These are phyloP conservation scores for Saccharomycopsis guyanensis DNA, from an alignment of 805 yeast species.

Conservation along the genomic window DNA sequence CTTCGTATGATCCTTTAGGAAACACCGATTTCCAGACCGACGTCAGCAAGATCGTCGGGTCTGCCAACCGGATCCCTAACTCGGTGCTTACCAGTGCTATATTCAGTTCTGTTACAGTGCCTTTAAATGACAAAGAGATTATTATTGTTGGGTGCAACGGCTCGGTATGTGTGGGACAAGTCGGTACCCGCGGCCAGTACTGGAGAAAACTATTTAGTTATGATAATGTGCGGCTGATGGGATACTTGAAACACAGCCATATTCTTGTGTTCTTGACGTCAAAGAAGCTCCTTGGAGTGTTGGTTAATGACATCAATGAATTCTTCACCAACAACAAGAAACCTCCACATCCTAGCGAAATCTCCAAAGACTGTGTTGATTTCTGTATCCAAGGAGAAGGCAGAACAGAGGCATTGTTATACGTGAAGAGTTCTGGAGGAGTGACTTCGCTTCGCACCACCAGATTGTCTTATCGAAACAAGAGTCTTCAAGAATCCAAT, in stretches of 20 bases:
- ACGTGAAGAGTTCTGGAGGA: neutral
- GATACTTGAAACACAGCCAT: neutral
- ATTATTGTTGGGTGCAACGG: neutral
- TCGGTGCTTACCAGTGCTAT: neutral
- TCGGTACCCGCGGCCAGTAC: neutral
- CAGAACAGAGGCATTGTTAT: neutral
- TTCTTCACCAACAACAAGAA: neutral
- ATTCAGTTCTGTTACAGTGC: slow-evolving; percentile 1
- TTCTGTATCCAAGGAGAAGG: neutral
- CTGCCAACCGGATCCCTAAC: neutral
- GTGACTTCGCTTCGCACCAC: neutral
- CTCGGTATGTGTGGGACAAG: neutral
- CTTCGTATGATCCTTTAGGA: neutral
- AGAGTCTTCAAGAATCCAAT: neutral
- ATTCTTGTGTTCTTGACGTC: neutral
- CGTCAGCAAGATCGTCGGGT: neutral
- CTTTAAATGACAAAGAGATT: neutral
- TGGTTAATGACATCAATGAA: neutral
- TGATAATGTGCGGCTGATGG: slow-evolving; percentile 3
- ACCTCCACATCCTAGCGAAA: neutral
- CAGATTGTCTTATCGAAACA: neutral
- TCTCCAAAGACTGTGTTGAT: neutral
- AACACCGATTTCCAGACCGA: neutral
- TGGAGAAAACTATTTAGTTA: slow-evolving; percentile 3
- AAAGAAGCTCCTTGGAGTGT: neutral